Base-by-base conservation (phyloP, 2,329 filamentous ascomycete genomes). In the Zarea fungicola region DNA sequence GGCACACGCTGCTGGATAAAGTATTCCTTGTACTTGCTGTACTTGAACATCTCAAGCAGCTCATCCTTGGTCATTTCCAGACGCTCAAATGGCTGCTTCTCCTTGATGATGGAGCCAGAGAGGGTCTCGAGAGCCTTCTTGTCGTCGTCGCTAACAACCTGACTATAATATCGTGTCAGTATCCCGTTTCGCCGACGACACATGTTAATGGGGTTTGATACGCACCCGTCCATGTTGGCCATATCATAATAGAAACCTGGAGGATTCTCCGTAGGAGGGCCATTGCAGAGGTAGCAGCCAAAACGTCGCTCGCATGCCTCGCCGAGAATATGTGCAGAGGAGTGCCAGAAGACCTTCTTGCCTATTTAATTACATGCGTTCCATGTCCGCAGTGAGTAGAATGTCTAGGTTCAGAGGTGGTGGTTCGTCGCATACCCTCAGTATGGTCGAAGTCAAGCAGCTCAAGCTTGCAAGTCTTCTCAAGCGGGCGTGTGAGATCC, bases 21-120 rank as follows among this genome's bases (percentile, higher is more conserved):
- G 68, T 96, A 88, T 66, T 95, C 84, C 80, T 99, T 97, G 77
- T 96, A 97, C 67, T 93, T 93, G 78, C 95, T 96, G 77, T 95
- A 95, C 60, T 84, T 82, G 75, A 97, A 97, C 69, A 97, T 96
- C 66, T 96, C 89, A 45, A 93, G 80, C 43, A 97, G 78, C 57
- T 97, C 85, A 48, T 92, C 87, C 72, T 97, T 97, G 56, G 87
- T 87, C 63, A 96, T 80, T 55, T 86, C 86, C 41, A 97, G 75
- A 52, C 93, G 84, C 74, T 96, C 87, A 65, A 97, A 97, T 44
- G 84, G 84, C 70, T 97, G 92, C 77, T 95, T 96, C 71, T 96
- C 91, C 76, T 96, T 96, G 69, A 95, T 88, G 55, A 93, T 90
- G 64, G 84, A 86, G 62, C 79, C 76, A 25, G 91, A 88, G 55